phyloP scores from a whole-genome alignment of 176 grass and related monocot species.

The Triticum turgidum region DNA sequence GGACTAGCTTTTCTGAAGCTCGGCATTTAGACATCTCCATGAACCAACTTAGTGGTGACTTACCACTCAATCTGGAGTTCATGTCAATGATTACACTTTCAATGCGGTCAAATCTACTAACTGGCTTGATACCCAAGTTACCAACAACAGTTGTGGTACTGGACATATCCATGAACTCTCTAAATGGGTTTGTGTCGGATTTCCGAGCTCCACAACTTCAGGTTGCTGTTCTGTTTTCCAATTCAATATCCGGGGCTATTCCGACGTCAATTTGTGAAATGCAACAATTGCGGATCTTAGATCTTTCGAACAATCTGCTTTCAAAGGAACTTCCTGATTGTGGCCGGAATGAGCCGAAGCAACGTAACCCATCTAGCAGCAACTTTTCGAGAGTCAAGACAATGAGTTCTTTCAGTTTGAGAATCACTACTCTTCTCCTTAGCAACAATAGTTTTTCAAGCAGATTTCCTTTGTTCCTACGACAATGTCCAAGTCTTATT shows the following conservation, averaged over 20 bases:
- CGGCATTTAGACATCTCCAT: not conserved
- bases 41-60: not conserved
- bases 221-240: not conserved
- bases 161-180: not conserved
- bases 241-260: not conserved
- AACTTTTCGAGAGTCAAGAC: not conserved
- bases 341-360: not conserved
- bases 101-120: not conserved
- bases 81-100: not conserved
- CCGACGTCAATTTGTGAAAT: not conserved
- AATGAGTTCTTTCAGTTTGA: not conserved
- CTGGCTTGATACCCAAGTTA: not conserved
- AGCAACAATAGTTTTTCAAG: not conserved
- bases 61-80: conserved; percentile 17
- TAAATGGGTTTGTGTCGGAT: not conserved
- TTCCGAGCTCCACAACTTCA: not conserved
- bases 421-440: not conserved
- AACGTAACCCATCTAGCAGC: not conserved
- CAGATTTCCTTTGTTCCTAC: not conserved
- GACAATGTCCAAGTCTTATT: not conserved
- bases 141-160: not conserved
- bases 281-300: not conserved
- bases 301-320: not conserved
- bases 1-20: not conserved
- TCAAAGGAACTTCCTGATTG: not conserved